phyloP scores from a whole-genome alignment of 2,329 filamentous ascomycete species.

The Alternaria viburni region DNA sequence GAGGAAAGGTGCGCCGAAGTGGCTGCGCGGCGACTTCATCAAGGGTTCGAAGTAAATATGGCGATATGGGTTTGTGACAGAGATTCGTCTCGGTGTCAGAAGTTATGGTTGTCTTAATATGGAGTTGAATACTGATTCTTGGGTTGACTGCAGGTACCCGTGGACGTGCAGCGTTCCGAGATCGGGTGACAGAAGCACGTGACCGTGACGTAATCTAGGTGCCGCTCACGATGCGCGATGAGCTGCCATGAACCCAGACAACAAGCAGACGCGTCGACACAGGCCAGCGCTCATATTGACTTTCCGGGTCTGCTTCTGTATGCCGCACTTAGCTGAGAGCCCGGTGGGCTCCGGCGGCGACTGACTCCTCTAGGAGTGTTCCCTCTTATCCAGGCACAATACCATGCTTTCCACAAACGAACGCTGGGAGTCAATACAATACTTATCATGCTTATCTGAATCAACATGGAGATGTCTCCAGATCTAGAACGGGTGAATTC shows the following conservation, averaged over 20 bases:
- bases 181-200: not conserved
- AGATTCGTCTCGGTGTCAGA: not conserved
- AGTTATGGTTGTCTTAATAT: not conserved
- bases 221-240: not conserved
- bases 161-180: not conserved
- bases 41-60: slow-evolving; percentile 2
- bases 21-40: slow-evolving; percentile 14
- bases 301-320: not conserved
- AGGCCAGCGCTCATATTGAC: not conserved
- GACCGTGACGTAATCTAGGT: not conserved
- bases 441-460: not conserved
- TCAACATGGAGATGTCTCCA: not conserved
- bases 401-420: not conserved
- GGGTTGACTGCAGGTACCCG: not conserved
- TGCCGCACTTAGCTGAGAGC: not conserved
- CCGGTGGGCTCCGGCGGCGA: not conserved
- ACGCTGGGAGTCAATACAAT: not conserved
- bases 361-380: not conserved
- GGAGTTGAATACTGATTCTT: not conserved
- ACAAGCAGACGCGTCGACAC: not conserved
- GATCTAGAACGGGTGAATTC: not conserved
- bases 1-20: slow-evolving; percentile 10
- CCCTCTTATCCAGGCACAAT: not conserved
- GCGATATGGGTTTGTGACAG: not conserved
- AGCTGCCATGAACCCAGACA: not conserved